Base-by-base conservation (phyloP, 2,329 filamentous ascomycete genomes). In the Sporothrix variecibatus region DNA sequence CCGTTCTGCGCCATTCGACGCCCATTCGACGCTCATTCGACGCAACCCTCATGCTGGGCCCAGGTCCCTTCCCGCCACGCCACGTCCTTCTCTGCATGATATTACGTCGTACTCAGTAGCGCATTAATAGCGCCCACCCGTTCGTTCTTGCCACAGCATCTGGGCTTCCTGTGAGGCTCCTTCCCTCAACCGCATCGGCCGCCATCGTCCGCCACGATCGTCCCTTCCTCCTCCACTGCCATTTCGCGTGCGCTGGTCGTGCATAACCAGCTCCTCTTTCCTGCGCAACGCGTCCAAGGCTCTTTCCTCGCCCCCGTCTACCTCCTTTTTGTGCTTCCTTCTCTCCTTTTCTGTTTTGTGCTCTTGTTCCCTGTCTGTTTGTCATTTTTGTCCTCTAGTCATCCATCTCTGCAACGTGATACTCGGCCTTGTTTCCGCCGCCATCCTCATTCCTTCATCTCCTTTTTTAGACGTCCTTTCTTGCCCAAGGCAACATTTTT, bases 51-150 rank as follows among this genome's bases (percentile, higher is more conserved):
- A 34, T 12, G 65, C 28, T 67, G 34, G 15, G 64, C 64, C 64
- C 64, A 49, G 40, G 43, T 23, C 43, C 67, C 67, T 69, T 53
- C 67, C 67, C 46, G 67, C 46, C 20, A 51, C 67, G 46, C 67
- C 46, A 26, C 67, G 26, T 70, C 67, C 67, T 70, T 56, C 49
- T 56, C 46, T 40, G 49, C 49, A 70, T 56, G 28, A 49, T 67
- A n/a, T n/a, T n/a, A n/a, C n/a, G n/a, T n/a, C n/a, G n/a, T n/a
- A 28, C 49, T 31, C 23, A 15, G 26, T 67, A 70, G 67, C 40
- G 67, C 46, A 40, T 56, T 38, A 53, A 56, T 56, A 56, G 67
- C 49, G 28, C 28, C n/a, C 51, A n/a, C 23, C 69, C 15, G 51
- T n/a, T 40, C 69, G 69, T 46, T 58, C 51, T 58, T 58, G 68